Evolutionary conservation across 805 yeast genomes (phyloP).

Genomic region (Clavispora carvajalis): DNA sequence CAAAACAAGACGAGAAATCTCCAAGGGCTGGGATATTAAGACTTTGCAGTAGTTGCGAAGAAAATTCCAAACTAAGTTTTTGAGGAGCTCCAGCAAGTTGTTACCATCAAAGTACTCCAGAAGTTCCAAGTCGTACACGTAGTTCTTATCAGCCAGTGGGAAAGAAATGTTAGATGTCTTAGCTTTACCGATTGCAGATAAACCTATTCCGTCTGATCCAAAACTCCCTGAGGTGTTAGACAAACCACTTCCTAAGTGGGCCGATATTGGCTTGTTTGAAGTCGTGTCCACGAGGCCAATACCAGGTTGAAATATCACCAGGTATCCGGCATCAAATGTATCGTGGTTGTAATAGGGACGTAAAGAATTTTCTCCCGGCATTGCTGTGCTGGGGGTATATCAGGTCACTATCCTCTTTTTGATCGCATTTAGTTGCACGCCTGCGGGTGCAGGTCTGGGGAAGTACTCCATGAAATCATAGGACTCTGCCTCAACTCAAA

Average conservation of each 20-base stretch:
- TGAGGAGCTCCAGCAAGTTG: slow-evolving; percentile 52
- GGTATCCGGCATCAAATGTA: slow-evolving; percentile 59
- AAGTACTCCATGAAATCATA: no score
- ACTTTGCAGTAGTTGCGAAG: slow-evolving; percentile 64
- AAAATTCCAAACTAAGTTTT: slow-evolving; percentile 56
- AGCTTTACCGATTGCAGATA: slow-evolving; percentile 2
- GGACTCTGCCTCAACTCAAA: no score
- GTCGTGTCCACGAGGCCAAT: slow-evolving; percentile 52
- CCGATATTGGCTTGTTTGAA: slow-evolving; percentile 32
- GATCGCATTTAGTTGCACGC: not conserved
- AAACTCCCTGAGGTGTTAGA: slow-evolving; percentile 5
- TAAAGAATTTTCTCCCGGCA: slow-evolving; percentile 22
- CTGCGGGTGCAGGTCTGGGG: not conserved
- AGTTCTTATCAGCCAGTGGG: slow-evolving; percentile 31
- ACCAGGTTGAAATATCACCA: slow-evolving; percentile 56
- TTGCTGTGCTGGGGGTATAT: slow-evolving; percentile 1
- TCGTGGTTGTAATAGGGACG: slow-evolving; percentile 74
- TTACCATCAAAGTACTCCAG: slow-evolving; percentile 58
- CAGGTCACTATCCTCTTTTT: not conserved
- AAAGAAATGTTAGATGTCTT: slow-evolving; percentile 5
- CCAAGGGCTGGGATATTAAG: slow-evolving; percentile 81
- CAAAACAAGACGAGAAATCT: slow-evolving; percentile 67
- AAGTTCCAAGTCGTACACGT: slow-evolving; percentile 56
- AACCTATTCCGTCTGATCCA: slow-evolving; percentile 7
- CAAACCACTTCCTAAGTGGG: slow-evolving; percentile 18